A percentile compares a stretch with the other conserved stretches of the same genome.
Conservation (phyloP, 169 alveolate genomes). For the Cryptosporidium sp. region DNA sequence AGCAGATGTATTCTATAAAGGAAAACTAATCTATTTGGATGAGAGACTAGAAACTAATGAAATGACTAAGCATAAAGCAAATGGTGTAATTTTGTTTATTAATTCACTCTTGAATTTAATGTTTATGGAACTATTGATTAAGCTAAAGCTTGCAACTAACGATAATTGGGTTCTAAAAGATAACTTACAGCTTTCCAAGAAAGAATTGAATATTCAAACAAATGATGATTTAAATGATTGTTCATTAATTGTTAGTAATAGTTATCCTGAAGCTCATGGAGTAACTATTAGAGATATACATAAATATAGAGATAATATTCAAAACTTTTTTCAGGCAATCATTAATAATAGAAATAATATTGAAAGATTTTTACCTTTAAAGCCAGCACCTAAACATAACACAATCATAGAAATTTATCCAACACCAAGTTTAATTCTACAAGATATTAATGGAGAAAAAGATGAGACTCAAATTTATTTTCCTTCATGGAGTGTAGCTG, state of each 20-base stretch:
- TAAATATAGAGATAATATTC: slow-evolving; percentile 50
- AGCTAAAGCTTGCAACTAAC: not conserved
- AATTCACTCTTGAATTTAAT: slow-evolving; percentile 13
- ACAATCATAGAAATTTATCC: slow-evolving; percentile 19
- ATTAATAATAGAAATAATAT: not conserved
- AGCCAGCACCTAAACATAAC: not conserved
- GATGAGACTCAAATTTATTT: slow-evolving; percentile 37
- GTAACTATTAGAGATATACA: slow-evolving; percentile 39
- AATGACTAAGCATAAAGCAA: not conserved
- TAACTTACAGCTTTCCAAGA: not conserved
- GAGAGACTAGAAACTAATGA: not conserved
- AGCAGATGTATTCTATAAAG: slow-evolving; percentile 15
- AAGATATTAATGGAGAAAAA: not conserved
- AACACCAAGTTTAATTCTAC: not conserved
- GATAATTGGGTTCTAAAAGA: slow-evolving; percentile 21
- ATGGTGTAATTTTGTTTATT: not conserved
- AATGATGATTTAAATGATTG: not conserved
- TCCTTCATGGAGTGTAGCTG: slow-evolving; percentile 50
- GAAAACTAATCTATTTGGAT: not conserved
- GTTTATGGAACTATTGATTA: slow-evolving; percentile 26
- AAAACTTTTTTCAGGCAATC: slow-evolving; percentile 19
- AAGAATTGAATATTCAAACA: not conserved
- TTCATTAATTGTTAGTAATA: not conserved
- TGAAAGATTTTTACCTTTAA: not conserved
- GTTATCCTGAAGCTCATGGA: not conserved